Percentiles rank a stretch among this genome's conserved stretches.
These are phyloP conservation scores for Chaetomiaceae sp. DNA, from an alignment of 2,329 filamentous ascomycete genomes.

Conservation along the genomic window DNA sequence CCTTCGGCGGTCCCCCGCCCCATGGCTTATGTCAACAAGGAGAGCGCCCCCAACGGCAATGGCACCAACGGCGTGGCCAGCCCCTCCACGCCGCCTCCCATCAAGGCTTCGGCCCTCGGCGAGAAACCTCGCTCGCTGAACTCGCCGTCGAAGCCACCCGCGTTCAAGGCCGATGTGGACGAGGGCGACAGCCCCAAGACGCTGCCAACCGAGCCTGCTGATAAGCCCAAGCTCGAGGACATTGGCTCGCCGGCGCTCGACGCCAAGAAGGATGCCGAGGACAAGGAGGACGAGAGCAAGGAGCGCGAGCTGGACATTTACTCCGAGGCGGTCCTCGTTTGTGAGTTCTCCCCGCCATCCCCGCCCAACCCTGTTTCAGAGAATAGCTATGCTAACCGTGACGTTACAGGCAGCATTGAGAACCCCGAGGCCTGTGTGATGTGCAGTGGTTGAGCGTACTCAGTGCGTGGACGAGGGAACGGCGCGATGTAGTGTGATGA, in stretches of 20 bases:
- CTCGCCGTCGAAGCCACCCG: conserved; percentile 57
- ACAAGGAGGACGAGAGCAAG: conserved; percentile 64
- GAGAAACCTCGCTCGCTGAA: conserved; percentile 44
- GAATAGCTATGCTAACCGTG: neutral
- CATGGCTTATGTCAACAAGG: conserved; percentile 55
- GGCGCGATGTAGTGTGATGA: conserved; percentile 14
- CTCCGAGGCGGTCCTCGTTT: conserved; percentile 83
- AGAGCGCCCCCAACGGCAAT: conserved; percentile 32
- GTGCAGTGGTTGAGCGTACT: conserved; percentile 77
- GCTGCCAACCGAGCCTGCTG: conserved; percentile 65
- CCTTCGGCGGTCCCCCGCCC: conserved; percentile 61
- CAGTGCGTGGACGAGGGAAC: conserved; percentile 4
- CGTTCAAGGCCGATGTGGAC: conserved; percentile 70
- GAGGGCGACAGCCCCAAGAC: conserved; percentile 78
- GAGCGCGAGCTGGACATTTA: conserved; percentile 89
- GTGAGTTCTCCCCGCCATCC: conserved; percentile 48
- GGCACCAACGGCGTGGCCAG: conserved; percentile 60
- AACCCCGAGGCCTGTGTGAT: conserved; percentile 93
- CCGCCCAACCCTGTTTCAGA: neutral
- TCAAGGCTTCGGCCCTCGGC: conserved; percentile 35
- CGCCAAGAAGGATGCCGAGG: conserved; percentile 56
- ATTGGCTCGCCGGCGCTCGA: conserved; percentile 53
- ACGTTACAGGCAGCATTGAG: conserved; percentile 73
- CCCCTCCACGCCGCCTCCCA: conserved; percentile 60
- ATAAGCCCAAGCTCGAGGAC: conserved; percentile 60